Base-by-base conservation (phyloP, 2,329 filamentous ascomycete species). In the Ascochyta pisi region DNA sequence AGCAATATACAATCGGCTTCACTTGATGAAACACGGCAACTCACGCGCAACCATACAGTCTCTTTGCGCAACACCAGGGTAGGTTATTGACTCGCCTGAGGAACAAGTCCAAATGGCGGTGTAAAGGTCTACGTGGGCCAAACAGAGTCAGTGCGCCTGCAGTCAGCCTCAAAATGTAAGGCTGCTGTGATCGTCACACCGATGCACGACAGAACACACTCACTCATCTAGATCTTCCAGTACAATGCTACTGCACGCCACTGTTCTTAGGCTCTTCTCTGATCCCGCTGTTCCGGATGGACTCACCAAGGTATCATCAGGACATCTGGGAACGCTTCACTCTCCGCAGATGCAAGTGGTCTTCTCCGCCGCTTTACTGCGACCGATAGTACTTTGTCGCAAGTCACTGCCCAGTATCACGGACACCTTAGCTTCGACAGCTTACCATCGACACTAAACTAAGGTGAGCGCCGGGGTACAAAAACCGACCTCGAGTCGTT, bases 91-190 rank as follows among this genome's bases (percentile, higher is more conserved):
- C 5, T 5, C 47, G 38, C 38, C 24, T 51, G 26, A 39, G 31
- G 37, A 34, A 24, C 16, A 22, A 23, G 4, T 19, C 33, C 13
- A 48, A 51, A 51, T 33, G 47, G 53, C 53, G 53, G 47, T 56
- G 53, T 47, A 43, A 56, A 56, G 16, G n/a, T 51, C n/a, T 47
- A 56, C 53, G 53, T 51, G 48, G 47, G 34, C 47, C 42, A 43
- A 47, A 34, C 26, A 47, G 35, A 33, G 47, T 45, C 53, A 47
- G 39, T 51, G 47, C 53, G 37, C 42, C 53, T 50, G 53, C 47
- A 41, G 42, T 56, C 52, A 56, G 47, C 53, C 47, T 56, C 41
- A 47, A 24, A 56, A 33, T 43, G 47, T 31, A 29, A 39, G 42
- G 47, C 47, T 43, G 42, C 41, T 42, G 34, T 39, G 35, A 50